These are phyloP conservation scores for Simplicillium aogashimaense DNA, from an alignment of 2,329 filamentous ascomycete genomes.

Conservation along the genomic window DNA sequence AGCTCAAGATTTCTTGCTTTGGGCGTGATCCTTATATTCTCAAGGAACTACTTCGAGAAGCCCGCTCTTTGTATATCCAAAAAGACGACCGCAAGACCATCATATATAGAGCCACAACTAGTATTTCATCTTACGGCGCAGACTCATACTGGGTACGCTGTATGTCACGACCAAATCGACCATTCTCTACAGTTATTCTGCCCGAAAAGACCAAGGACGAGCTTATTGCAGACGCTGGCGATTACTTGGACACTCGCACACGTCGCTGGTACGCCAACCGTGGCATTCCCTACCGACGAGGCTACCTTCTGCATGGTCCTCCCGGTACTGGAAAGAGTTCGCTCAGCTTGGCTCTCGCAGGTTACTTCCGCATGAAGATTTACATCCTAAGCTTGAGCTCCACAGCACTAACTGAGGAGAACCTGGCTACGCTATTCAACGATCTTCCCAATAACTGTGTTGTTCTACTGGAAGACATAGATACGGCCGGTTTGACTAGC, in stretches of 20 bases:
- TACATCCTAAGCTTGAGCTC: slow-evolving; percentile 64
- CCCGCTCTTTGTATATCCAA: slow-evolving; percentile 42
- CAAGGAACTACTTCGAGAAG: slow-evolving; percentile 52
- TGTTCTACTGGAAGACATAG: slow-evolving; percentile 68
- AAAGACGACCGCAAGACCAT: slow-evolving; percentile 53
- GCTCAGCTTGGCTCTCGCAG: slow-evolving; percentile 59
- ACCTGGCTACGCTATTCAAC: slow-evolving; percentile 52
- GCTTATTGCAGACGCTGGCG: slow-evolving; percentile 49
- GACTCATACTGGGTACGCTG: slow-evolving; percentile 51
- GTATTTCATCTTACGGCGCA: slow-evolving; percentile 19
- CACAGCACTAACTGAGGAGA: slow-evolving; percentile 52
- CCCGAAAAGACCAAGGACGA: slow-evolving; percentile 49
- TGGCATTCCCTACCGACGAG: slow-evolving; percentile 76
- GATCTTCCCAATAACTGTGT: slow-evolving; percentile 61
- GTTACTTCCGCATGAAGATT: slow-evolving; percentile 59
- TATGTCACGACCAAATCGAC: slow-evolving; percentile 49
- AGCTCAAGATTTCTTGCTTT: slow-evolving; percentile 51
- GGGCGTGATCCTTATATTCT: slow-evolving; percentile 50
- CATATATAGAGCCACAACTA: slow-evolving; percentile 50
- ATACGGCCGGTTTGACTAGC: slow-evolving; percentile 60
- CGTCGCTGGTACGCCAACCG: slow-evolving; percentile 74
- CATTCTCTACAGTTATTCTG: slow-evolving; percentile 56
- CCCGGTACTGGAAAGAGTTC: slow-evolving; percentile 74
- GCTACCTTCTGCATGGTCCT: slow-evolving; percentile 73
- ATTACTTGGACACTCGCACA: slow-evolving; percentile 53